phyloP scores from a whole-genome alignment of 1,284 basidiomycete genomes.

The Rhodofomes roseus region DNA sequence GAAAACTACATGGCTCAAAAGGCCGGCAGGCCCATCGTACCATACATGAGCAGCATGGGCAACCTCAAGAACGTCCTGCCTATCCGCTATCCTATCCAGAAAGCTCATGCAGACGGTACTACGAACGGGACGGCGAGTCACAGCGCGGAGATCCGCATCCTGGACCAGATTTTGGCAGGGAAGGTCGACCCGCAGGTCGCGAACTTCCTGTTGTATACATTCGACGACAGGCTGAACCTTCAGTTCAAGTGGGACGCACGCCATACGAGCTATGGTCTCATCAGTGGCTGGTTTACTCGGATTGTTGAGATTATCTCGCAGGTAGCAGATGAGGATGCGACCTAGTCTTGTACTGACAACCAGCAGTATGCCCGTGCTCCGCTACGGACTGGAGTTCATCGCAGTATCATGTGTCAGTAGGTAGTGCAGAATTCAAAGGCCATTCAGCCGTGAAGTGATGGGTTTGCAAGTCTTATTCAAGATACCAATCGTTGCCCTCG shows the following conservation, averaged over 20 bases:
- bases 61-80: conserved; percentile 1
- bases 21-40: neutral
- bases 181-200: neutral
- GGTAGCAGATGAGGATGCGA: neutral
- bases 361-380: no score
- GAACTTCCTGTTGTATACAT: conserved; percentile 1
- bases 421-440: no score
- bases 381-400: no score
- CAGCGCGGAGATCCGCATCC: neutral
- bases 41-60: conserved; percentile 7
- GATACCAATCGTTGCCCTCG: no score
- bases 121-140: neutral
- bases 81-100: neutral
- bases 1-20: neutral
- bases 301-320: neutral
- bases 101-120: neutral
- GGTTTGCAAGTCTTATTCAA: no score
- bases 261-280: neutral
- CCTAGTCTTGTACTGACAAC: no score
- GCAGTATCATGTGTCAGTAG: no score
- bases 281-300: neutral
- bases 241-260: conserved; percentile 1
- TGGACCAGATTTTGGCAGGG: neutral
- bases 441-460: no score
- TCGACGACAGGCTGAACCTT: no score